Evolutionary conservation across 2,329 filamentous ascomycete species (phyloP).

Genomic region (Fusarium mundagurra): DNA sequence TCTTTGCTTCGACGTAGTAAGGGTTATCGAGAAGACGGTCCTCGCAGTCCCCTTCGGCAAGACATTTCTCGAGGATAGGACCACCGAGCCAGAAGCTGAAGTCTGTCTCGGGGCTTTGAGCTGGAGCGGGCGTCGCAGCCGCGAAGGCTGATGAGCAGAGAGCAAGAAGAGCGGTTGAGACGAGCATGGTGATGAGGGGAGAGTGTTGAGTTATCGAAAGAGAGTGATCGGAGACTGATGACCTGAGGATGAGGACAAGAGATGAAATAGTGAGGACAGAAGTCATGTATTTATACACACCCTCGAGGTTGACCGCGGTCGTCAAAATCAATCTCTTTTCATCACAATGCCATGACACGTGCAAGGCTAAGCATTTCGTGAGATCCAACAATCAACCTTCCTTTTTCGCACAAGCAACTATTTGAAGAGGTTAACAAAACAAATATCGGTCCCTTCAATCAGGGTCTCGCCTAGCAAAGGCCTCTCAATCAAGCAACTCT

Average conservation of each 20-base stretch:
- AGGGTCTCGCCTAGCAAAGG: background rate
- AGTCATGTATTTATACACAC: background rate
- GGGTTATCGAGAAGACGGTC: background rate
- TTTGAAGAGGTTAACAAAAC: fast-evolving
- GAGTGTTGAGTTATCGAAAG: too few species aligned
- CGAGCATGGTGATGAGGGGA: background rate
- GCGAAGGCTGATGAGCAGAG: background rate
- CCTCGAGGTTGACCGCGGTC: background rate
- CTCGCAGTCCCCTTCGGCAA: background rate
- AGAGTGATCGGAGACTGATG: background rate
- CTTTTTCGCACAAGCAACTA: background rate
- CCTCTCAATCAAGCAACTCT: too few species aligned
- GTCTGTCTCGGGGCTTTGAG: background rate
- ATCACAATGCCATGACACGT: background rate
- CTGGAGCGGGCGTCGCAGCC: background rate
- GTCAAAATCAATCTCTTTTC: background rate
- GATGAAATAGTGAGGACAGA: fast-evolving
- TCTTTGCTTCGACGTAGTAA: background rate
- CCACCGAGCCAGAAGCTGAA: background rate
- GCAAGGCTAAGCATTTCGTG: background rate
- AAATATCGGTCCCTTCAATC: background rate
- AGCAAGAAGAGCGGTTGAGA: background rate
- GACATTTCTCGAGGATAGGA: background rate
- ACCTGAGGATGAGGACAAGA: background rate
- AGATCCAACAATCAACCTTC: background rate